A percentile compares a stretch with the other conserved stretches of the same genome.
Conservation (phyloP, 805 yeast species). For the Candida suzukii region DNA sequence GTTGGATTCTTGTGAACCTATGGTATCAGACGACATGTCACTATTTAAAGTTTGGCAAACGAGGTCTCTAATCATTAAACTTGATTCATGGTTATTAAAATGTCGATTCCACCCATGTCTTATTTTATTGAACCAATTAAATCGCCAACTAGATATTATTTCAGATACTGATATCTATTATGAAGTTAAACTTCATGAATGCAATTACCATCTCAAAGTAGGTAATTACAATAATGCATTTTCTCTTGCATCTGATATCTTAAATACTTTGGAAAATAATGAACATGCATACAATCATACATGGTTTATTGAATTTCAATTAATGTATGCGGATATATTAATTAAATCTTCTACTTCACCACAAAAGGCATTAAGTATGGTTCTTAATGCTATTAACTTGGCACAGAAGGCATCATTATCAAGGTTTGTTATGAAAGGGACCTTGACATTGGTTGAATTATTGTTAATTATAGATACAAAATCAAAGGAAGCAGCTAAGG, state of each 20-base stretch:
- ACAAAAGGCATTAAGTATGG: conserved; percentile 41
- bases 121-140: conserved; percentile 25
- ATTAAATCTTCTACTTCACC: conserved; percentile 33
- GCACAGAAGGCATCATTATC: conserved; percentile 41
- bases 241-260: conserved; percentile 12
- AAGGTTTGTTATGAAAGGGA: conserved; percentile 38
- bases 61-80: conserved; percentile 31
- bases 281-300: conserved; percentile 28
- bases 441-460: conserved; percentile 37
- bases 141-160: conserved; percentile 24
- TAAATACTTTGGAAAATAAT: conserved; percentile 14
- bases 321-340: conserved; percentile 40
- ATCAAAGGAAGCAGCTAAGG: conserved; percentile 24
- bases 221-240: conserved; percentile 18
- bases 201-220: conserved; percentile 12
- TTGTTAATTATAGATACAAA: conserved; percentile 30
- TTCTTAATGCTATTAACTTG: conserved; percentile 41
- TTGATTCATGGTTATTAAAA: conserved; percentile 30
- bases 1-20: conserved; percentile 25
- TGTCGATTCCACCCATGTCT: conserved; percentile 30
- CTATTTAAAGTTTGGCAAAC: conserved; percentile 35
- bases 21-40: conserved; percentile 25
- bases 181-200: conserved; percentile 21
- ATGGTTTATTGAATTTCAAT: conserved; percentile 38
- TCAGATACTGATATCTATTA: conserved; percentile 22